Percentiles rank a stretch among this genome's conserved stretches.
These are phyloP conservation scores for Aphanomyces astaci DNA, from an alignment of 352 stramenopile species.

Conservation along the genomic window DNA sequence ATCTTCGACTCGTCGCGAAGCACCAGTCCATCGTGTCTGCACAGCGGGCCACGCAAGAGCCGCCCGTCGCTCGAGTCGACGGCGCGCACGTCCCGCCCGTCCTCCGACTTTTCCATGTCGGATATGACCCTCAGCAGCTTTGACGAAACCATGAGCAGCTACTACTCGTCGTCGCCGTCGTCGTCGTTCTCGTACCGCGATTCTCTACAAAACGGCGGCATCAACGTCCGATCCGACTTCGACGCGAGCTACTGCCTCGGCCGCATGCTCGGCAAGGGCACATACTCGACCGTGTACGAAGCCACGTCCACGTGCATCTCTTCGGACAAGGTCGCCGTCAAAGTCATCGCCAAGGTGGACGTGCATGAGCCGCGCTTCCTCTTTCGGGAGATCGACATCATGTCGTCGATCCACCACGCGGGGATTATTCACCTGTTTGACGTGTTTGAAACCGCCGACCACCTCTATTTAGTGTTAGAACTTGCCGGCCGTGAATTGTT, in stretches of 20 bases:
- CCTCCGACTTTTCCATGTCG: not conserved
- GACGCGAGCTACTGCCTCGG: slow-evolving; percentile 46
- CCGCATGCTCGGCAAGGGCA: slow-evolving; percentile 53
- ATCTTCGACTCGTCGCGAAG: not conserved
- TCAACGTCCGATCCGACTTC: slow-evolving; percentile 55
- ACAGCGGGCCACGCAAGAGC: not conserved
- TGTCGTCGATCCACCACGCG: slow-evolving; percentile 63
- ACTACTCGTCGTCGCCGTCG: too few relatives aligned
- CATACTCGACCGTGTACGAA: slow-evolving; percentile 72
- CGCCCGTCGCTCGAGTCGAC: slow-evolving; percentile 6
- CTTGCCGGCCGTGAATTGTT: slow-evolving; percentile 74
- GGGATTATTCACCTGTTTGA: slow-evolving; percentile 71
- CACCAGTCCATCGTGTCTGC: not conserved
- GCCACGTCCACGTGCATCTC: slow-evolving; percentile 30
- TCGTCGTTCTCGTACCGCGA: slow-evolving; percentile 60
- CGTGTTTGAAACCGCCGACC: slow-evolving; percentile 64
- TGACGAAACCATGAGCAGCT: slow-evolving; percentile 5
- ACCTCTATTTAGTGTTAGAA: slow-evolving; percentile 78
- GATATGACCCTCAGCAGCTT: slow-evolving; percentile 4
- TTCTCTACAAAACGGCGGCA: slow-evolving; percentile 43
- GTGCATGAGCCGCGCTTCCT: slow-evolving; percentile 76
- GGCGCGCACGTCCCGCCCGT: slow-evolving; percentile 1
- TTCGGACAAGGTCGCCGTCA: slow-evolving; percentile 42
- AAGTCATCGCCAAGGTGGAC: slow-evolving; percentile 80
- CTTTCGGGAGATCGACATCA: slow-evolving; percentile 82